Evolutionary conservation across 331 rosid genomes (phyloP).

Genomic region (Acacia concinna): DNA sequence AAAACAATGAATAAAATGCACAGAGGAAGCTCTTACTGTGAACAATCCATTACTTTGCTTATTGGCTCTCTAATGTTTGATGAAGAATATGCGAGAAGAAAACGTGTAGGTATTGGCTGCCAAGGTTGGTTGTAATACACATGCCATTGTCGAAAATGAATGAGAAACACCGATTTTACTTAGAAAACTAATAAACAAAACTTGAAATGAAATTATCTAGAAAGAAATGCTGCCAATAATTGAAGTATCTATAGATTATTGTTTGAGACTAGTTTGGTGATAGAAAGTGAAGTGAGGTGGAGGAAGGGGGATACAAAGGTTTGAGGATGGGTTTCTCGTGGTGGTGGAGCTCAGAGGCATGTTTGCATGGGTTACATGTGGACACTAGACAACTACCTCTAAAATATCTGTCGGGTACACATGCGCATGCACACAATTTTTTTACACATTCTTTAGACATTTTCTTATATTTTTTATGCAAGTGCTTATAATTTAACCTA

Average conservation of each 20-base stretch:
- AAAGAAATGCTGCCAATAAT: not conserved
- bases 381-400: not conserved
- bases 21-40: no score
- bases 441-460: no score
- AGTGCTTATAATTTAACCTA: no score
- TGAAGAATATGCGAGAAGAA: no score
- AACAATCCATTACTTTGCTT: no score
- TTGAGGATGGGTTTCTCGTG: constrained; percentile 42
- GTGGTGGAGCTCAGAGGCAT: constrained; percentile 33
- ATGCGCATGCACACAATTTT: not conserved
- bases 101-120: no score
- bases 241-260: constrained; percentile 6
- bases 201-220: not conserved
- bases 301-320: not conserved
- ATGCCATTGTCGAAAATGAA: no score
- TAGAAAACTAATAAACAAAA: not conserved
- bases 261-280: not conserved
- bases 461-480: no score
- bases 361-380: not conserved
- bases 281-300: constrained; percentile 19
- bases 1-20: no score
- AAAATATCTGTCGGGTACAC: not conserved
- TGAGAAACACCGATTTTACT: no score
- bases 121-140: no score
- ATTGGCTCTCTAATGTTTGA: no score